A percentile compares a stretch with the other conserved stretches of the same genome.
Conservation (phyloP, 2,329 filamentous ascomycete genomes). For the Elsinoe perseae region DNA sequence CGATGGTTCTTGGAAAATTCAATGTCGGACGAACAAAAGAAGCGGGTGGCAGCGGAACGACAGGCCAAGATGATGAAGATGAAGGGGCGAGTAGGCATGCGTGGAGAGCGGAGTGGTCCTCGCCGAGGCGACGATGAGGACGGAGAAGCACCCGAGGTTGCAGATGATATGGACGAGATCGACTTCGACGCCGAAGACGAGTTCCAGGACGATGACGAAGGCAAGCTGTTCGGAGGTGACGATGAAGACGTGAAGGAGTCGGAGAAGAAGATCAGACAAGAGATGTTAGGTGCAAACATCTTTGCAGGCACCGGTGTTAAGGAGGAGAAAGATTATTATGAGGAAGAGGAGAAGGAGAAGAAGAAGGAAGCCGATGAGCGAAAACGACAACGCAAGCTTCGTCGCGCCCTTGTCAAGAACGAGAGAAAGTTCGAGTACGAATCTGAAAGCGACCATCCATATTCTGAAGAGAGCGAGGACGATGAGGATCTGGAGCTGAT, state of each 20-base stretch:
- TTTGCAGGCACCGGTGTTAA: conserved; percentile 54
- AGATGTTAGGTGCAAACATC: conserved; percentile 79
- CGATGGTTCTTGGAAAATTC: conserved; percentile 69
- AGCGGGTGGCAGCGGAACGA: conserved; percentile 20
- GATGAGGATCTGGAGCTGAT: conserved; percentile 59
- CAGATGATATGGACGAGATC: conserved; percentile 56
- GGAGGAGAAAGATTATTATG: conserved; percentile 47
- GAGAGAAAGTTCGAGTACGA: conserved; percentile 85
- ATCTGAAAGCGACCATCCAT: conserved; percentile 34
- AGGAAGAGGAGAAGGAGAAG: conserved; percentile 59
- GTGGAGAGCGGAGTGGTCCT: conserved; percentile 20
- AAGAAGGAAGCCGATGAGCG: conserved; percentile 62
- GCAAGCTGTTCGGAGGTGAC: conserved; percentile 70
- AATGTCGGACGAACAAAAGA: conserved; percentile 25
- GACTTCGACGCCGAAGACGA: conserved; percentile 59
- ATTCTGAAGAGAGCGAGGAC: conserved; percentile 42
- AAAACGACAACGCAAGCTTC: conserved; percentile 65
- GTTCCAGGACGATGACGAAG: conserved; percentile 85
- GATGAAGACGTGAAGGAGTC: conserved; percentile 62
- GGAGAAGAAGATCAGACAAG: conserved; percentile 58
- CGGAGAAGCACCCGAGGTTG: conserved; percentile 36
- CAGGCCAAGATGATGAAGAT: conserved; percentile 50
- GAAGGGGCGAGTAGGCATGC: conserved; percentile 44
- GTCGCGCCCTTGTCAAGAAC: conserved; percentile 73
- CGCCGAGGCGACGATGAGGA: conserved; percentile 37